These are phyloP conservation scores for Talaromyces sp. DNA, from an alignment of 2,329 filamentous ascomycete species.

Conservation along the genomic window DNA sequence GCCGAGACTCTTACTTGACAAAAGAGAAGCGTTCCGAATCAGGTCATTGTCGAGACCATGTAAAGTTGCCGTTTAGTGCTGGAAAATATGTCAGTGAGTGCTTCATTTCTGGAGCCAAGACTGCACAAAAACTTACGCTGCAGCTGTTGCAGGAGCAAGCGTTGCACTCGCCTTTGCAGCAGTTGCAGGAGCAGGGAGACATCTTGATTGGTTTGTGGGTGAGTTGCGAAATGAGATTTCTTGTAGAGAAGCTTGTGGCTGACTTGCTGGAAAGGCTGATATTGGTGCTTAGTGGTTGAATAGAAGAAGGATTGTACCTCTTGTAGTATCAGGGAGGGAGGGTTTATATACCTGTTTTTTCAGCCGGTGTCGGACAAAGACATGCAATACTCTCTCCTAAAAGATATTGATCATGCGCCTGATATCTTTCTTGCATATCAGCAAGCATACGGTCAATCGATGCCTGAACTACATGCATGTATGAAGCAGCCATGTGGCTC, in stretches of 20 bases:
- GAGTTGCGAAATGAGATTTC: background rate
- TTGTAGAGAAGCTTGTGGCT: background rate
- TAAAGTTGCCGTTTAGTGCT: conserved; percentile 14
- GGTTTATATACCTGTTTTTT: conserved; percentile 8
- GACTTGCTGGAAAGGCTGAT: background rate
- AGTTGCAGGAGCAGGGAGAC: conserved; percentile 42
- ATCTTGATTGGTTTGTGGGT: conserved; percentile 30
- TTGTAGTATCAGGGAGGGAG: background rate
- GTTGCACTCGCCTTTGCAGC: conserved; percentile 41
- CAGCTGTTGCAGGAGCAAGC: conserved; percentile 40
- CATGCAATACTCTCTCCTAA: background rate
- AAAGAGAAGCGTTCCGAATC: background rate
- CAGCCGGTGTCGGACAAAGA: background rate
- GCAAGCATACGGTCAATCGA: background rate
- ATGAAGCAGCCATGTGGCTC: conserved; percentile 8
- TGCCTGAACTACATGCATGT: background rate
- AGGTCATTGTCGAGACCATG: background rate
- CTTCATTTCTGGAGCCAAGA: background rate
- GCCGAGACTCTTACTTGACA: background rate
- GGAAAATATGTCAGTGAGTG: background rate
- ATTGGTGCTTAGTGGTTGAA: background rate
- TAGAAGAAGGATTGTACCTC: background rate
- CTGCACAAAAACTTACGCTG: conserved; percentile 29
- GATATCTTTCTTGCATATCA: background rate
- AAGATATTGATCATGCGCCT: background rate